Conservation (phyloP, 768 basidiomycete genomes). For the Atractiella rhizophila region DNA sequence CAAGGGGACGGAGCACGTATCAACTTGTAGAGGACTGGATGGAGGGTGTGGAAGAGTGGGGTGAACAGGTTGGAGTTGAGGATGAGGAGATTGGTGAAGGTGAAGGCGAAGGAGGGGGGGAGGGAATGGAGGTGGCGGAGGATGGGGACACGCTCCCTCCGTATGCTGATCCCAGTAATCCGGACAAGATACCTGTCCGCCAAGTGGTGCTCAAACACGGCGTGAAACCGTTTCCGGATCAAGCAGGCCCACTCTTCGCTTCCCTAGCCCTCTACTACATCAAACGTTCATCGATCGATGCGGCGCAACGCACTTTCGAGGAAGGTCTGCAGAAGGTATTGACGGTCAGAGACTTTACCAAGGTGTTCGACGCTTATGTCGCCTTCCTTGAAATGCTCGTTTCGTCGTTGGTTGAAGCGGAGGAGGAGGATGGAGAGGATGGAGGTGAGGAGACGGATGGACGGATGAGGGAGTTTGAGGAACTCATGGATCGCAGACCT, state of each 20-base stretch:
- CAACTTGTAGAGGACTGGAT: slow-evolving; percentile 80
- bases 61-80: slow-evolving; percentile 78
- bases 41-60: slow-evolving; percentile 62
- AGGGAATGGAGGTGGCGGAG: slow-evolving; percentile 5
- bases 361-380: slow-evolving; percentile 88
- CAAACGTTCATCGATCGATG: slow-evolving; percentile 78
- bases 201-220: slow-evolving; percentile 63
- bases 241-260: slow-evolving; percentile 85
- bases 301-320: slow-evolving; percentile 40
- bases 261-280: slow-evolving; percentile 96
- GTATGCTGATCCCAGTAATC: slow-evolving; percentile 37
- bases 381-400: slow-evolving; percentile 81
- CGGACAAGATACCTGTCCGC: slow-evolving; percentile 58
- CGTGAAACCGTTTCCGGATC: slow-evolving; percentile 71
- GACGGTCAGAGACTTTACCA: slow-evolving; percentile 87
- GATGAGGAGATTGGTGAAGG: slow-evolving; percentile 39
- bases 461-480: slow-evolving; percentile 79
- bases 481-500: slow-evolving; percentile 74
- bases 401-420: slow-evolving; percentile 71
- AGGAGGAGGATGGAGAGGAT: slow-evolving; percentile 45
- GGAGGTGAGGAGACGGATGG: slow-evolving; percentile 57
- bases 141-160: slow-evolving; percentile 21
- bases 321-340: slow-evolving; percentile 55
- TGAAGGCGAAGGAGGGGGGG: slow-evolving; percentile 20
- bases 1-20: slow-evolving; percentile 85